Base-by-base conservation (phyloP, 192 early-diverging fungal genomes). In the Pilobolus umbonatus region DNA sequence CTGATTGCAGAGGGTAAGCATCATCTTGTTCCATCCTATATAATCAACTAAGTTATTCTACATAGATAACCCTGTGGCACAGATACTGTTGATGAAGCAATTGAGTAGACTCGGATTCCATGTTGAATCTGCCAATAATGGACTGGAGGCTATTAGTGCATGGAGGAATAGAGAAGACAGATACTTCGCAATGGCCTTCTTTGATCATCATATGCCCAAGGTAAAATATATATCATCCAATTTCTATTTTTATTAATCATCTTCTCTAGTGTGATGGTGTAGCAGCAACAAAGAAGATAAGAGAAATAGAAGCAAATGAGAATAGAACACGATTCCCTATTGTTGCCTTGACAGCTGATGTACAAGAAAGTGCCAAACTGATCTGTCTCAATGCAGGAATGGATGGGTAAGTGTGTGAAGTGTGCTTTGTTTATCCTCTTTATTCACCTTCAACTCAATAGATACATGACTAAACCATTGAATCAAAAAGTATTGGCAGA, bases 151-250 rank as follows among this genome's bases (percentile, higher is more conserved):
- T 10, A 38, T 75, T 21, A 34, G 57, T 0, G 26, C 71, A 22
- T 78, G 74, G 62, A 67, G 64, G 9, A 47, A 62, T 2, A 69
- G 75, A 49, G 73, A 73, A 9, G 47, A 60, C 24, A 61, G 70
- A 28, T 75, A 72, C 38, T 78, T 69, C 36, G 63, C 67, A 15
- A 60, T 78, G 62, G 76, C 64, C 3, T 75, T 78, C 43, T 78
- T 78, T 70, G 76, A 78, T 60, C 76, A 78, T 49, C 76, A 78
- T 57, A 78, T 78, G 76, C 76, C 74, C 59, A 66, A 66, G 56
- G 57, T 34, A 46, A 43, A 11, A 53, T 35, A 24, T 28, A 10
- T 22, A 26, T 39, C 26, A 11, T 26, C 17, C 17, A 6, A 21
- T 17, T 0, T 1, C 15, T 49, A 15, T 19, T 6, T 15, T 42